These are phyloP conservation scores for Ploettnerulaceae sp. DNA, from an alignment of 2,329 filamentous ascomycete genomes.

Conservation along the genomic window DNA sequence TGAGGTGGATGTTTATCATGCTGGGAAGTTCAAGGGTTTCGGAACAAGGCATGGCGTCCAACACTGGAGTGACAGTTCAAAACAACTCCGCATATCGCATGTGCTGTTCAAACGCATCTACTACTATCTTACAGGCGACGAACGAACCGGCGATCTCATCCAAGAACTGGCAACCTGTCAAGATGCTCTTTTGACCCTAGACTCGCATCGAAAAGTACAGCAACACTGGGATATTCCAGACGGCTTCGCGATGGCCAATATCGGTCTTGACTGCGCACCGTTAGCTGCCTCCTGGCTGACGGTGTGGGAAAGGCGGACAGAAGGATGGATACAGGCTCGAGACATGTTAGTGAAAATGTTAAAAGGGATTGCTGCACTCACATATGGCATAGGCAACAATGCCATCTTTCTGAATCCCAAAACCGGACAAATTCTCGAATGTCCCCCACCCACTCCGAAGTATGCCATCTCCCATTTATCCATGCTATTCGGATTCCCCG, in stretches of 20 bases:
- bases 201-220: slow-evolving; percentile 55
- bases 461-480: slow-evolving; percentile 52
- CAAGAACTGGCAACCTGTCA: slow-evolving; percentile 44
- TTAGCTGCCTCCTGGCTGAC: slow-evolving; percentile 43
- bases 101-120: slow-evolving; percentile 52
- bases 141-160: slow-evolving; percentile 21
- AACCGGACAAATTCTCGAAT: slow-evolving; percentile 42
- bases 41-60: slow-evolving; percentile 60
- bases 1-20: slow-evolving; percentile 59
- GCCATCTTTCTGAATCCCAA: slow-evolving; percentile 46
- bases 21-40: slow-evolving; percentile 52
- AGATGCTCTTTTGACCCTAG: slow-evolving; percentile 47
- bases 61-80: slow-evolving; percentile 56
- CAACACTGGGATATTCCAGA: slow-evolving; percentile 43
- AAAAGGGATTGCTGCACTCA: not conserved
- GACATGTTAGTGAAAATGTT: not conserved
- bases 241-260: slow-evolving; percentile 6
- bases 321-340: not conserved
- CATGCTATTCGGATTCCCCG: slow-evolving; percentile 53
- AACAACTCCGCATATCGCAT: slow-evolving; percentile 56
- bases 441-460: slow-evolving; percentile 46
- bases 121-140: slow-evolving; percentile 35
- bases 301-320: slow-evolving; percentile 3
- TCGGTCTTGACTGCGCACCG: slow-evolving; percentile 25
- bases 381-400: slow-evolving; percentile 4